Percentiles rank a stretch among this genome's conserved stretches.
Conservation (phyloP, 2,329 filamentous ascomycete species). For the Colletotrichum incanum region DNA sequence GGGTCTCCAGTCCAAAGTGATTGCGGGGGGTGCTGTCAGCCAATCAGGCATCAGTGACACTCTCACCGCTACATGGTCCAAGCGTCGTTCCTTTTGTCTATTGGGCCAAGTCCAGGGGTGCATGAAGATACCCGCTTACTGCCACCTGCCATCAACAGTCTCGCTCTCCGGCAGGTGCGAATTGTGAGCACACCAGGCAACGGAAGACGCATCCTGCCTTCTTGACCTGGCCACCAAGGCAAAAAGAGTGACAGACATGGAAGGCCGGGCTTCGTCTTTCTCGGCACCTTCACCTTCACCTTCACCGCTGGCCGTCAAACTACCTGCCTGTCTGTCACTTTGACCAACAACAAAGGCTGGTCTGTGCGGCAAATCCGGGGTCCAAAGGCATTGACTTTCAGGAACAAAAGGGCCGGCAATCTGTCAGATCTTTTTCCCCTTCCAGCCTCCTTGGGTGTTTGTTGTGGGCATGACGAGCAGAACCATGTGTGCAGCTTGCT, state of each 20-base stretch:
- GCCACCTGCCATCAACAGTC: conserved; percentile 35
- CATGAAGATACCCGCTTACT: conserved; percentile 36
- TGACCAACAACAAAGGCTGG: not conserved
- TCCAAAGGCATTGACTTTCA: conserved; percentile 25
- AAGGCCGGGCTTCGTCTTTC: not conserved
- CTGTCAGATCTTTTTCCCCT: not conserved
- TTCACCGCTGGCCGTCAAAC: not conserved
- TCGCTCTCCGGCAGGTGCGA: conserved; percentile 22
- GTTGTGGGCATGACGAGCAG: not conserved
- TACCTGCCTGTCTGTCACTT: not conserved
- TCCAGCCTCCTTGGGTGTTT: not conserved
- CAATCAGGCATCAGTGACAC: conserved; percentile 40
- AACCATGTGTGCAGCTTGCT: not conserved
- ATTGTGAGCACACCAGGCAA: not conserved
- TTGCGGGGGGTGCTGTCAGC: conserved; percentile 7
- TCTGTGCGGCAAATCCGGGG: conserved; percentile 16
- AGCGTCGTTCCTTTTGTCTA: conserved; percentile 30
- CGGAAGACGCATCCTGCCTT: not conserved
- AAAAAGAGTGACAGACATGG: not conserved
- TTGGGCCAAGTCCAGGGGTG: conserved; percentile 42
- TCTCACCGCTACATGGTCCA: conserved; percentile 47
- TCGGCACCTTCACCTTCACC: not conserved
- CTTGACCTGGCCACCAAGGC: not conserved
- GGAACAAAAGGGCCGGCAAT: not conserved
- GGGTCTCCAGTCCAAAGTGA: conserved; percentile 24